phyloP scores from a whole-genome alignment of 352 stramenopile species.

The Phytophthora idaei region DNA sequence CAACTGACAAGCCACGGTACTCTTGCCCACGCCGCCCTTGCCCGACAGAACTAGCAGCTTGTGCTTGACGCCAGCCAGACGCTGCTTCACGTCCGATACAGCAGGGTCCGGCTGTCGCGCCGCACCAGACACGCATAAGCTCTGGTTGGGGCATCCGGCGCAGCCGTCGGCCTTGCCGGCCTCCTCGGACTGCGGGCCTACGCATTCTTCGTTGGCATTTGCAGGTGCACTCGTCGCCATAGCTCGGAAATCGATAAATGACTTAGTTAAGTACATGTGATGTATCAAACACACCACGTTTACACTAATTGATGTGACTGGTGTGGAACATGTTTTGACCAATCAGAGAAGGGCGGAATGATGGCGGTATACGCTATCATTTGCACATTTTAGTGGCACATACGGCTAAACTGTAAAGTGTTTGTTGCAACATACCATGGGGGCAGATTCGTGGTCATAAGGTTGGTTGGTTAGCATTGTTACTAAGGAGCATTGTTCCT shows the following conservation, averaged over 20 bases:
- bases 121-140: constrained; percentile 93
- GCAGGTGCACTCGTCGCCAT: constrained; percentile 54
- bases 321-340: constrained; percentile 7
- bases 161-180: constrained; percentile 96
- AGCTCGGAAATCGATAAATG: constrained; percentile 21
- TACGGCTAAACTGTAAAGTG: neutral
- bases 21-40: constrained; percentile 99
- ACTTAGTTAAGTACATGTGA: neutral
- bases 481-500: too few relatives aligned
- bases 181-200: constrained; percentile 93
- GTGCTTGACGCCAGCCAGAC: constrained; percentile 90
- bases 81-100: constrained; percentile 89
- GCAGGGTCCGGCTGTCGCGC: constrained; percentile 86
- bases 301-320: neutral
- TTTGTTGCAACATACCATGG: too few relatives aligned
- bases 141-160: constrained; percentile 98
- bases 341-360: constrained; percentile 18
- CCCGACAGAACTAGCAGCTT: constrained; percentile 99
- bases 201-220: constrained; percentile 91
- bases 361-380: constrained; percentile 25
- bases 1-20: constrained; percentile 98
- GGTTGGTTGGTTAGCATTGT: too few relatives aligned
- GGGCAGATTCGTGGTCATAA: too few relatives aligned
- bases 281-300: neutral
- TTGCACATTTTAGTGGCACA: neutral